These are phyloP conservation scores for Claviceps africana DNA, from an alignment of 2,329 filamentous ascomycete species.

Conservation along the genomic window DNA sequence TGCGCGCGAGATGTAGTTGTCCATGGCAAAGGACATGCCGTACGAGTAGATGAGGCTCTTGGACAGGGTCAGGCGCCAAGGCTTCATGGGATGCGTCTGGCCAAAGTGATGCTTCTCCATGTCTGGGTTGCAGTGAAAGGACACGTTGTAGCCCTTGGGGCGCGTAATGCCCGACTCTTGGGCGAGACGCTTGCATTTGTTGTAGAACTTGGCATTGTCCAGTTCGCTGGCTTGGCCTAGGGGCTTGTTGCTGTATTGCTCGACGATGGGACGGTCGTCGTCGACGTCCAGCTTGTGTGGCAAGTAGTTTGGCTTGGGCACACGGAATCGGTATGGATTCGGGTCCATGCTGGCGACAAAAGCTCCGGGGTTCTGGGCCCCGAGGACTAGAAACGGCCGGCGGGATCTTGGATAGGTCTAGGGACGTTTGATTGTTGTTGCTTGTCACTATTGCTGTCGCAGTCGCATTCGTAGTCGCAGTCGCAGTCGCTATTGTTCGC, in stretches of 20 bases:
- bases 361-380: not conserved
- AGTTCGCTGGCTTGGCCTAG: constrained; percentile 36
- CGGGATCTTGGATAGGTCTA: not conserved
- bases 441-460: no score
- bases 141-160: constrained; percentile 79
- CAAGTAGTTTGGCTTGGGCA: constrained; percentile 46
- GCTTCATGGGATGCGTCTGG: constrained; percentile 96
- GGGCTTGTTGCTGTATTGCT: constrained; percentile 35
- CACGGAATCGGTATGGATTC: constrained; percentile 36
- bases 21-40: constrained; percentile 93
- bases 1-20: constrained; percentile 71
- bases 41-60: constrained; percentile 92
- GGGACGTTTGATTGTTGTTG: not conserved
- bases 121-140: constrained; percentile 86
- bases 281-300: constrained; percentile 40
- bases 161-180: constrained; percentile 56
- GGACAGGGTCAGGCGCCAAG: constrained; percentile 88
- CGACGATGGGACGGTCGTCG: constrained; percentile 35
- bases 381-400: not conserved
- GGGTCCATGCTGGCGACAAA: constrained; percentile 19
- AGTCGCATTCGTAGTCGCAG: no score
- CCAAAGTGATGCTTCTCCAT: constrained; percentile 97
- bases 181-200: constrained; percentile 42
- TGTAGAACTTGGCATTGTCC: constrained; percentile 42
- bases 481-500: no score